Percentiles rank a stretch among this genome's conserved stretches.
phyloP scores from a whole-genome alignment of 1,139 yeast genomes.

The Taphrina sp. region DNA sequence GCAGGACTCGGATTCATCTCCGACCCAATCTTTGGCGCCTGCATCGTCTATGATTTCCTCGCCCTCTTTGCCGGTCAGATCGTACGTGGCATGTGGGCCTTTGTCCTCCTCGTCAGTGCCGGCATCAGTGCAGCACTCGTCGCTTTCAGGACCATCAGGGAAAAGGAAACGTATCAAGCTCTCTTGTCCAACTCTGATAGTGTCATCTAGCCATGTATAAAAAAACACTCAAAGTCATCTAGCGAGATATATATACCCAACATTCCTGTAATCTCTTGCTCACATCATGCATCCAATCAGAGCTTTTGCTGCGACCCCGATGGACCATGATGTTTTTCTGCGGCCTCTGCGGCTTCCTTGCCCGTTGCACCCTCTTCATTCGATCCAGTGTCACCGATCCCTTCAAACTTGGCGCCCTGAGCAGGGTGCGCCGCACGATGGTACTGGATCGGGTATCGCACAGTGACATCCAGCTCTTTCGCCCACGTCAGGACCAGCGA shows the following conservation, averaged over 20 bases:
- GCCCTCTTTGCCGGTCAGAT: constrained; percentile 25
- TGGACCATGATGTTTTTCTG: constrained; percentile 24
- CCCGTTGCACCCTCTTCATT: constrained; percentile 12
- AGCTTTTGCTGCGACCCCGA: too few species aligned
- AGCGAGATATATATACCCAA: neutral
- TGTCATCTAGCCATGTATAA: too few species aligned
- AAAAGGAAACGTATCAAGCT: constrained; percentile 24
- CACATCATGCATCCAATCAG: too few species aligned
- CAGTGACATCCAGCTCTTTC: constrained; percentile 49
- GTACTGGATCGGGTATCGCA: constrained; percentile 48
- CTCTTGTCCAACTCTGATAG: too few species aligned
- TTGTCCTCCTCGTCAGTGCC: constrained; percentile 17
- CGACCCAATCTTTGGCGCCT: constrained; percentile 24
- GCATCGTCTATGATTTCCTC: constrained; percentile 26
- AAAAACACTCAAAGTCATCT: neutral
- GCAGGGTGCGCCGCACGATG: constrained; percentile 42
- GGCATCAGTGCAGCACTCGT: constrained; percentile 22
- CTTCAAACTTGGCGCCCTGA: constrained; percentile 24
- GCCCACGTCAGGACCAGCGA: constrained; percentile 55
- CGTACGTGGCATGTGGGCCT: constrained; percentile 25
- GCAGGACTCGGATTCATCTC: constrained; percentile 29
- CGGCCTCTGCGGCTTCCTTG: constrained; percentile 14
- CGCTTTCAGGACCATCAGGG: constrained; percentile 8
- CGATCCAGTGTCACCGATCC: constrained; percentile 17
- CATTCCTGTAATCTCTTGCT: too few species aligned